Conservation (phyloP, 2,329 filamentous ascomycete genomes). For the Diaporthe vaccinii region DNA sequence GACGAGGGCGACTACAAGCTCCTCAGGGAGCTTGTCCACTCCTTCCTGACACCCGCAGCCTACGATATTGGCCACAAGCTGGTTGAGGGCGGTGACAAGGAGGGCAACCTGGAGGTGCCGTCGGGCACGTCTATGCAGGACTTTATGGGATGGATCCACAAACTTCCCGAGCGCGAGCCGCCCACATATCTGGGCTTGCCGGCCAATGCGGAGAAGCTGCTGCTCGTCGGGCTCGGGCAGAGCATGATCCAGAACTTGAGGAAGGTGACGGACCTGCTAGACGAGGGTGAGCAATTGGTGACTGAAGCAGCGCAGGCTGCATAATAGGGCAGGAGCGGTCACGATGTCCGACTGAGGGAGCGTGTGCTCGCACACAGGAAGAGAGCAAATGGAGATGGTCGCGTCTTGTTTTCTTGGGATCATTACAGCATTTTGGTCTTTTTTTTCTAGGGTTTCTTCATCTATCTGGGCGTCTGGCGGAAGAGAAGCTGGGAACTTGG, state of each 20-base stretch:
- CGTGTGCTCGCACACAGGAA: not conserved
- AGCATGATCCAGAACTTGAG: conserved; percentile 87
- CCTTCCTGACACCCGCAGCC: conserved; percentile 86
- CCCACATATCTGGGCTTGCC: conserved; percentile 95
- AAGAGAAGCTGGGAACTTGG: conserved; percentile 6
- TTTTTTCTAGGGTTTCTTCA: conserved; percentile 14
- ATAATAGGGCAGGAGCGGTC: not conserved
- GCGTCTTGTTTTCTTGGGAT: not conserved
- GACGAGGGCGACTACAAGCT: conserved; percentile 85
- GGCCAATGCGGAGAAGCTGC: conserved; percentile 94
- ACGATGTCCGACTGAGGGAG: not conserved
- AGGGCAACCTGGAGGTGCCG: conserved; percentile 79
- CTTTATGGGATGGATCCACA: conserved; percentile 92
- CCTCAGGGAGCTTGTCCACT: conserved; percentile 79
- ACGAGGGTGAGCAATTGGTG: conserved; percentile 94
- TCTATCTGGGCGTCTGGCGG: conserved; percentile 32
- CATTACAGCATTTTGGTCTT: not conserved
- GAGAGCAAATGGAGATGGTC: not conserved
- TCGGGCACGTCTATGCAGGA: conserved; percentile 85
- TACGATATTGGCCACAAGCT: conserved; percentile 95
- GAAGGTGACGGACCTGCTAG: conserved; percentile 87
- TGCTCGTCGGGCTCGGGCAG: conserved; percentile 88
- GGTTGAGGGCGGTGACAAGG: conserved; percentile 74
- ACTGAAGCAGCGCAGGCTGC: conserved; percentile 64
- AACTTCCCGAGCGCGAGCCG: conserved; percentile 92